phyloP scores from a whole-genome alignment of 169 alveolate genomes.

The Plasmodium inui region DNA sequence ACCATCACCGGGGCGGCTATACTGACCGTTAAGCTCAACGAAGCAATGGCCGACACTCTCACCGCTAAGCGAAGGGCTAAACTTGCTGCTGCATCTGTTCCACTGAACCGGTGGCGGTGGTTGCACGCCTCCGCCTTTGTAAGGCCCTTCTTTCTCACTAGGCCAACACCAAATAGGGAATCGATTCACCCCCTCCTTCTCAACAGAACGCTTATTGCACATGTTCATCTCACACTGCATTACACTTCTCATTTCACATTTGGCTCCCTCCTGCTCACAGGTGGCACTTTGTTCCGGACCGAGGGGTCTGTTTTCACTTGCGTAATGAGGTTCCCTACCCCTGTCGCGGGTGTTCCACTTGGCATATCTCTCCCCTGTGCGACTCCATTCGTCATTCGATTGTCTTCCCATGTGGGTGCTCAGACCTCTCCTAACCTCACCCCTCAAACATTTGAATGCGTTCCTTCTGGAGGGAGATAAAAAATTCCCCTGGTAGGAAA shows the following conservation, averaged over 20 bases:
- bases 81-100: neutral
- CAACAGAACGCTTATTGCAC: neutral
- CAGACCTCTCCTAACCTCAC: neutral
- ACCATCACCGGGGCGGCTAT: neutral
- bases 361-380: neutral
- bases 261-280: neutral
- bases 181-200: neutral
- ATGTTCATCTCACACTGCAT: neutral
- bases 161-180: neutral
- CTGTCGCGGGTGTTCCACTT: neutral
- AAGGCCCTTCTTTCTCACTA: neutral
- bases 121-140: neutral
- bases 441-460: neutral
- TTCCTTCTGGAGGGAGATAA: neutral
- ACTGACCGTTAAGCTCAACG: neutral
- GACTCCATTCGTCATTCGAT: neutral
- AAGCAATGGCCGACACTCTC: neutral
- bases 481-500: neutral
- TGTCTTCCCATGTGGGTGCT: neutral
- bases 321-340: neutral
- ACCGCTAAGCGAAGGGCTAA: neutral
- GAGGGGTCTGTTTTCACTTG: neutral
- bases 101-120: neutral
- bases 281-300: neutral
- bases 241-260: neutral